phyloP scores from a whole-genome alignment of 2,329 filamentous ascomycete genomes.

The Cadophora sp. region DNA sequence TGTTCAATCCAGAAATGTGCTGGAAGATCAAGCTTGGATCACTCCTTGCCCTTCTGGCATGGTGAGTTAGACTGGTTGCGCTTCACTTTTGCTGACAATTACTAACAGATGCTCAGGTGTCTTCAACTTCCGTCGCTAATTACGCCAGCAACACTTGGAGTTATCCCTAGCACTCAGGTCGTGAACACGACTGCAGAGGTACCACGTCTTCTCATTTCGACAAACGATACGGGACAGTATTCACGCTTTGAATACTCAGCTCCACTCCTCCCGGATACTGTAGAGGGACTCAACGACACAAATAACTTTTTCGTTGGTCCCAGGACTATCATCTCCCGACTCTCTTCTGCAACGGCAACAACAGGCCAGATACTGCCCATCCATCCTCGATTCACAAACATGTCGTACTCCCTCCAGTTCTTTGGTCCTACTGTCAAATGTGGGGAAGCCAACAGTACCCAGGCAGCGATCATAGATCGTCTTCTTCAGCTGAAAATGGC shows the following conservation, averaged over 20 bases:
- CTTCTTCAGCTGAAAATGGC: constrained; percentile 10
- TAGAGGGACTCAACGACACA: constrained; percentile 4
- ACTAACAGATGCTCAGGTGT: constrained; percentile 14
- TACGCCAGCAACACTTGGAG: constrained; percentile 32
- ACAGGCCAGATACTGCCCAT: constrained; percentile 30
- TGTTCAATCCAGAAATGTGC: constrained; percentile 29
- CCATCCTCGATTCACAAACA: constrained; percentile 25
- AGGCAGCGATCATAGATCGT: constrained; percentile 21
- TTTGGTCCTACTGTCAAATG: constrained; percentile 33
- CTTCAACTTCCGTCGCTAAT: constrained; percentile 29
- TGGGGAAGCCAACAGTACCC: constrained; percentile 22
- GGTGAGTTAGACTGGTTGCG: constrained; percentile 12
- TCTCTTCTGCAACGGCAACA: constrained; percentile 29
- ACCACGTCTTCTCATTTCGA: constrained; percentile 23
- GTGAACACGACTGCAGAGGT: constrained; percentile 1
- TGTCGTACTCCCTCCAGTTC: constrained; percentile 31
- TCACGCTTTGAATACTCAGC: constrained; percentile 25
- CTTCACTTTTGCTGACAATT: neutral
- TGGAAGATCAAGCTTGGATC: constrained; percentile 29
- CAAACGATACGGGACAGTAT: constrained; percentile 10
- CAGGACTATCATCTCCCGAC: constrained; percentile 29
- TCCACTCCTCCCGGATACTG: neutral
- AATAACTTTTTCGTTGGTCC: constrained; percentile 28
- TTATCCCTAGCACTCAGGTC: constrained; percentile 20
- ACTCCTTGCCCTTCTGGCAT: constrained; percentile 25